Conservation (phyloP, 2,329 filamentous ascomycete species). For the Hymenoscyphus repandus region DNA sequence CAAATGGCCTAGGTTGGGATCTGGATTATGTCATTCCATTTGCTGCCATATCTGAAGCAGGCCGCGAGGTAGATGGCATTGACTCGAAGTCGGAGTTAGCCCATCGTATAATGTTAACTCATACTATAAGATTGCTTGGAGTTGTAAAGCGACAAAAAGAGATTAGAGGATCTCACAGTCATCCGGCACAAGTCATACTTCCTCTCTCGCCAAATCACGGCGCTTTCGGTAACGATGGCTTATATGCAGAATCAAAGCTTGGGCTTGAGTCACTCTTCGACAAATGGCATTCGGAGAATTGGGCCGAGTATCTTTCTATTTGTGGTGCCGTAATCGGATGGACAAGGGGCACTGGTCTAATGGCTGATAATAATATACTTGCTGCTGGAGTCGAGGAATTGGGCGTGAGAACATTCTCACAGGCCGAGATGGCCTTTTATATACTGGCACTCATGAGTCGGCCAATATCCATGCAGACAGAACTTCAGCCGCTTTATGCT, state of each 20-base stretch:
- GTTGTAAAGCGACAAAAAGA: constrained; percentile 84
- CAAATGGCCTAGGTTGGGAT: constrained; percentile 86
- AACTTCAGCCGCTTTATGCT: constrained; percentile 34
- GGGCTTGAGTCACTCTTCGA: constrained; percentile 95
- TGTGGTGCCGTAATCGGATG: constrained; percentile 96
- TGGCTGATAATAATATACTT: constrained; percentile 93
- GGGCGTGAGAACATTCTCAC: constrained; percentile 93
- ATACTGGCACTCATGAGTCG: constrained; percentile 34
- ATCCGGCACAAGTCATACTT: constrained; percentile 84
- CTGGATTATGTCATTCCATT: constrained; percentile 92
- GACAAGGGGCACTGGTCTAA: constrained; percentile 94
- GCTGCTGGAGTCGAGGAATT: constrained; percentile 92
- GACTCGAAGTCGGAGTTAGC: constrained; percentile 95
- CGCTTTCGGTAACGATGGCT: constrained; percentile 91
- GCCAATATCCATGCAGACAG: constrained; percentile 27
- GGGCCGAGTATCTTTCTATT: constrained; percentile 92
- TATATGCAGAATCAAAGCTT: constrained; percentile 96
- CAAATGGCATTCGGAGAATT: constrained; percentile 92
- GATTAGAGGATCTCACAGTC: constrained; percentile 78
- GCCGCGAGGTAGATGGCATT: constrained; percentile 88
- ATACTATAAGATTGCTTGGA: constrained; percentile 82
- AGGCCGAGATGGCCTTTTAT: constrained; percentile 72
- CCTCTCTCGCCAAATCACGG: constrained; percentile 95
- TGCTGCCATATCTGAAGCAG: constrained; percentile 92
- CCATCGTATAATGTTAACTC: constrained; percentile 96